These are phyloP conservation scores for Pilobolus umbonatus DNA, from an alignment of 192 early-diverging fungal species.

Conservation along the genomic window DNA sequence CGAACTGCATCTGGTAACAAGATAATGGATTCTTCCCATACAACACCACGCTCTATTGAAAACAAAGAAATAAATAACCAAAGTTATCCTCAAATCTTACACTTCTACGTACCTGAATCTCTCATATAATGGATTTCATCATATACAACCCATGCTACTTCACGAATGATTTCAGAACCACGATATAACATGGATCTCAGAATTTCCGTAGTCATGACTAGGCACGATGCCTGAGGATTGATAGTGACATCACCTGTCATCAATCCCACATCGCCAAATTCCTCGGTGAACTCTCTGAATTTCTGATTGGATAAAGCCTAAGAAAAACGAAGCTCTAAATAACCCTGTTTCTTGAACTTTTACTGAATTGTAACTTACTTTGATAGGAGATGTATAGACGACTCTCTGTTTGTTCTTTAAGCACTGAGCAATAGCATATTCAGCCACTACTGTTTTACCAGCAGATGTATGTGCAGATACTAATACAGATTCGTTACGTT, in stretches of 20 bases:
- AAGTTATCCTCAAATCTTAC: constrained; percentile 27
- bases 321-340: not conserved
- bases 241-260: constrained; percentile 99
- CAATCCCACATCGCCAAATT: constrained; percentile 97
- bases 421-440: constrained; percentile 94
- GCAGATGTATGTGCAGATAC: constrained; percentile 96
- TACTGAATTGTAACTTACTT: constrained; percentile 43
- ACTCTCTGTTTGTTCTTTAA: constrained; percentile 93
- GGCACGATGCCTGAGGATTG: constrained; percentile 84
- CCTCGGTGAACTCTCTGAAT: constrained; percentile 89
- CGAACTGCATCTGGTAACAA: constrained; percentile 88
- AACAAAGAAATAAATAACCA: constrained; percentile 5
- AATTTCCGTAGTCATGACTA: constrained; percentile 99
- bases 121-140: constrained; percentile 99
- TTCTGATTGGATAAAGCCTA: constrained; percentile 97
- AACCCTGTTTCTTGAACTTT: not conserved
- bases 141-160: constrained; percentile 97
- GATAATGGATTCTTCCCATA: constrained; percentile 99
- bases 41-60: constrained; percentile 81
- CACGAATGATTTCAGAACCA: constrained; percentile 92
- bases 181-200: constrained; percentile 95
- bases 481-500: constrained; percentile 90
- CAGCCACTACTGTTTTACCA: constrained; percentile 97
- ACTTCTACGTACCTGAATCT: constrained; percentile 91
- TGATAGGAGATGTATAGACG: constrained; percentile 98